Conservation (phyloP, 1,284 basidiomycete genomes). For the Rhodotorula sp. region DNA sequence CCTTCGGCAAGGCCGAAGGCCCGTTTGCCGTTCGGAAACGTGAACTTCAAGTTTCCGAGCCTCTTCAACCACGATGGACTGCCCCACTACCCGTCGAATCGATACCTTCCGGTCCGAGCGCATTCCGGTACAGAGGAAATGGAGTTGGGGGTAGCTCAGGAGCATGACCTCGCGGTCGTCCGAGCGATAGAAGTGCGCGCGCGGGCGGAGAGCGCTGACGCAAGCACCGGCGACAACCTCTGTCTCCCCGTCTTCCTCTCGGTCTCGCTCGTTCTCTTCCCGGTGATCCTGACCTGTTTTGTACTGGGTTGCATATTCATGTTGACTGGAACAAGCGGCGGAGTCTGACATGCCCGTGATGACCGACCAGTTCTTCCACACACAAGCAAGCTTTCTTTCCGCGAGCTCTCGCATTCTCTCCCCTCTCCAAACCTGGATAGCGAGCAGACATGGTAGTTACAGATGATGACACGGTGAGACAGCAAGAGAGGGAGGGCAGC, state of each 20-base stretch:
- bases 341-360: no score
- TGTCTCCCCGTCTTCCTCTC: neutral
- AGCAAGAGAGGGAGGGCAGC: no score
- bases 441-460: no score
- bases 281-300: neutral
- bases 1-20: neutral
- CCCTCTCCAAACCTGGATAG: no score
- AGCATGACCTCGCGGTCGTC: no score
- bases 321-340: neutral
- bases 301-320: neutral
- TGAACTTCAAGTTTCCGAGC: slow-evolving; percentile 17
- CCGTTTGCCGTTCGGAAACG: neutral
- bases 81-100: neutral
- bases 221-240: neutral
- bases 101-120: slow-evolving; percentile 15
- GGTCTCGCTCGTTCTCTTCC: neutral
- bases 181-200: no score
- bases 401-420: no score
- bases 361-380: no score
- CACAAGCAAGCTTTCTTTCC: no score
- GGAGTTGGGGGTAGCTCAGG: no score
- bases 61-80: slow-evolving; percentile 7
- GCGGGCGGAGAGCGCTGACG: neutral
- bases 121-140: neutral
- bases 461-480: no score